Conservation (phyloP, 108 stramenopile species). For the Skeletonema grethae region DNA sequence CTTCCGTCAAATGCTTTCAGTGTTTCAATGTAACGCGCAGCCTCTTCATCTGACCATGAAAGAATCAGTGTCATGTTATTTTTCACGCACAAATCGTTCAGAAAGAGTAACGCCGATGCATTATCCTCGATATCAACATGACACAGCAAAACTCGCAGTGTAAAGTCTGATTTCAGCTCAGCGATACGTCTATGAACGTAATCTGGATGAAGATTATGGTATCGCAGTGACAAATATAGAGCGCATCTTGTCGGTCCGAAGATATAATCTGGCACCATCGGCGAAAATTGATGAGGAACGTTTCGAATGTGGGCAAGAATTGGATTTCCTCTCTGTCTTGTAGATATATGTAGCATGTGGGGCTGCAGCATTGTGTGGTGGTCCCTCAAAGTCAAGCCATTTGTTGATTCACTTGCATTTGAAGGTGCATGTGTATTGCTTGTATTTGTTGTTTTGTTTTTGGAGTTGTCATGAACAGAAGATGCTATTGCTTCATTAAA, state of each 20-base stretch:
- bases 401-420: slow-evolving; percentile 9
- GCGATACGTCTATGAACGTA: slow-evolving; percentile 71
- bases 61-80: slow-evolving; percentile 81
- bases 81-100: slow-evolving; percentile 79
- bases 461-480: slow-evolving; percentile 1
- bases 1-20: slow-evolving; percentile 92
- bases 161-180: slow-evolving; percentile 77
- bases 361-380: slow-evolving; percentile 66
- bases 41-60: slow-evolving; percentile 87
- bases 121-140: slow-evolving; percentile 91
- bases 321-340: slow-evolving; percentile 78
- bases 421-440: slow-evolving; percentile 8
- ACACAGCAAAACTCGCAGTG: slow-evolving; percentile 76
- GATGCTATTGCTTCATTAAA: slow-evolving; percentile 27
- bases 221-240: slow-evolving; percentile 73
- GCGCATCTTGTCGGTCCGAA: slow-evolving; percentile 69
- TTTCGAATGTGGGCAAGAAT: slow-evolving; percentile 72
- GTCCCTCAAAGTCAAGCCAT: slow-evolving; percentile 39
- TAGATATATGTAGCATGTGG: slow-evolving; percentile 72
- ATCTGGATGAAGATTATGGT: slow-evolving; percentile 73
- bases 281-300: slow-evolving; percentile 67
- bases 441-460: slow-evolving; percentile 4
- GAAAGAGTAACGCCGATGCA: slow-evolving; percentile 58
- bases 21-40: slow-evolving; percentile 93
- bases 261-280: slow-evolving; percentile 83